Percentiles rank a stretch among this genome's conserved stretches.
Conservation (phyloP, 805 yeast species). For the Spathaspora sp. region DNA sequence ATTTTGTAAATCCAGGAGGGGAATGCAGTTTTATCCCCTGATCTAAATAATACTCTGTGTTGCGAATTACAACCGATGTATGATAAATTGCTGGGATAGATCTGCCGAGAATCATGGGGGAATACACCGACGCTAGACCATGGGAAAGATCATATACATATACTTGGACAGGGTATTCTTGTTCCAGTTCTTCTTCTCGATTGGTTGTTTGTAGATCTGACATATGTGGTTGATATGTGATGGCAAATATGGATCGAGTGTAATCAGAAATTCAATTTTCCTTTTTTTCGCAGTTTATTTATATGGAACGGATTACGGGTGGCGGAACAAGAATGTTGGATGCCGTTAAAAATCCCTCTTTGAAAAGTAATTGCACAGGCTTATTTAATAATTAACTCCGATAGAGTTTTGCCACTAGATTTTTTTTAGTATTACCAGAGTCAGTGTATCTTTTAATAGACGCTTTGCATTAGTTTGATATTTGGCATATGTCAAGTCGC, state of each 20-base stretch:
- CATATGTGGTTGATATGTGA: background rate
- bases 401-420: no score
- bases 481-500: no score
- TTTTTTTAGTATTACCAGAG: no score
- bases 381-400: no score
- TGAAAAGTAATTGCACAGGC: background rate
- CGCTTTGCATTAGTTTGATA: no score
- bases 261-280: background rate
- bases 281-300: background rate
- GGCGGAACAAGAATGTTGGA: background rate
- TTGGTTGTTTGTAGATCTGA: background rate
- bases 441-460: no score
- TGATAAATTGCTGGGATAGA: slow-evolving; percentile 63
- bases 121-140: slow-evolving; percentile 53
- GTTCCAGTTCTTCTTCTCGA: slow-evolving; percentile 14
- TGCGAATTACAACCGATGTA: slow-evolving; percentile 53
- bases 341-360: background rate
- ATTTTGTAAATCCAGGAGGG: slow-evolving; percentile 52
- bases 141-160: slow-evolving; percentile 62
- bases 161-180: slow-evolving; percentile 41
- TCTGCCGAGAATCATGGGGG: slow-evolving; percentile 51
- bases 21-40: slow-evolving; percentile 45
- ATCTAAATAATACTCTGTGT: slow-evolving; percentile 57
- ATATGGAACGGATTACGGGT: background rate
- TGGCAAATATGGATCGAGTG: background rate